Conservation (phyloP, 306 rosid genomes). For the Acmispon strigosus region DNA sequence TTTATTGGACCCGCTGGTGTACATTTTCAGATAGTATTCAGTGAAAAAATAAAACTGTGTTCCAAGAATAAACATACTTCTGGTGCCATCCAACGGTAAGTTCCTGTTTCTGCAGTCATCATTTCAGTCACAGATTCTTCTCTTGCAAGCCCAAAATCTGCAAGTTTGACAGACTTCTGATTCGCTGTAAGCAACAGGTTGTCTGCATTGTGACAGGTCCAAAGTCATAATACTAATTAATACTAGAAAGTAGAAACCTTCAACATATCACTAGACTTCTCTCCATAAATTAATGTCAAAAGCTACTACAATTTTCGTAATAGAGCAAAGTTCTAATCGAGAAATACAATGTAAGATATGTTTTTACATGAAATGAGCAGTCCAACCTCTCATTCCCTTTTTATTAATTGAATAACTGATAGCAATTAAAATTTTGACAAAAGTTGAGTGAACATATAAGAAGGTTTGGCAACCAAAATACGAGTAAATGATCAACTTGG, state of each 20-base stretch:
- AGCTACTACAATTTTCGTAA: neutral
- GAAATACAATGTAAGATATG: neutral
- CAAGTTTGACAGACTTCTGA: constrained; percentile 86
- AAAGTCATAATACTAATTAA: neutral
- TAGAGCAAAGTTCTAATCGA: neutral
- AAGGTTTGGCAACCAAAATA: neutral
- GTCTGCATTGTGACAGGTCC: constrained; percentile 48
- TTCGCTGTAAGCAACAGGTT: constrained; percentile 81
- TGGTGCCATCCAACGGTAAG: constrained; percentile 99
- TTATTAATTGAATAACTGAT: neutral
- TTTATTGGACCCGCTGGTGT: neutral
- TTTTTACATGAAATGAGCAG: neutral
- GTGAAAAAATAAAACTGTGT: neutral
- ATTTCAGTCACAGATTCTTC: constrained; percentile 95
- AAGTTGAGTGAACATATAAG: neutral
- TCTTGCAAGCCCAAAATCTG: constrained; percentile 97
- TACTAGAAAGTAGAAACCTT: neutral
- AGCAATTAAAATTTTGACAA: neutral
- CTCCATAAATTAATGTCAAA: neutral
- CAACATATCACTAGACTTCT: neutral
- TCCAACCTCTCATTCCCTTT: neutral
- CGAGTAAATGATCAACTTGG: too few species aligned
- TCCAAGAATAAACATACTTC: constrained; percentile 48
- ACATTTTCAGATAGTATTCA: neutral
- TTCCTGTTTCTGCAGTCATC: constrained; percentile 99